phyloP scores from a whole-genome alignment of 1,284 basidiomycete species.

The Sanghuangporus baumii region DNA sequence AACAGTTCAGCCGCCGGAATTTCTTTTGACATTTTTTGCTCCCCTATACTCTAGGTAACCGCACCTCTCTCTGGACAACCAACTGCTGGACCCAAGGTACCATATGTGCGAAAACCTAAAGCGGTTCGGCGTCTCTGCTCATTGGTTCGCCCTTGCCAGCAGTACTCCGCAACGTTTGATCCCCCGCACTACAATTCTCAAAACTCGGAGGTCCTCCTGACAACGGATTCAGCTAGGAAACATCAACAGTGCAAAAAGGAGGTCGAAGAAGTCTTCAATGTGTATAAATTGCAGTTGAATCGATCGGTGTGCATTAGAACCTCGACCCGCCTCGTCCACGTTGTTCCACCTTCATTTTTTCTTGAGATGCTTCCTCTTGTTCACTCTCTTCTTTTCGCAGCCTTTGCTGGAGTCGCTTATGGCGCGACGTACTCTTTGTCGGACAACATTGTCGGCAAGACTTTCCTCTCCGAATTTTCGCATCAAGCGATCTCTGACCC shows the following conservation, averaged over 20 bases:
- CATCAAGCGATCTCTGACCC: slow-evolving; percentile 43
- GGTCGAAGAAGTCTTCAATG: not conserved
- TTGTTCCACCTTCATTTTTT: not conserved
- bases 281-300: not conserved
- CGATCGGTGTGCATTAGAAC: not conserved
- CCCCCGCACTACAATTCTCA: not conserved
- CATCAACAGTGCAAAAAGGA: not conserved
- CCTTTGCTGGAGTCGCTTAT: not conserved
- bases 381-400: not conserved
- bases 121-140: no score
- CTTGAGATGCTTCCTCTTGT: not conserved
- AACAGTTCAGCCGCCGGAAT: not conserved
- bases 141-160: slow-evolving; percentile 1
- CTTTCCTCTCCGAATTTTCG: slow-evolving; percentile 37
- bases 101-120: not conserved
- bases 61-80: not conserved
- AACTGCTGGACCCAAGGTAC: not conserved
- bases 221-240: not conserved
- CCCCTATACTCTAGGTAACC: not conserved
- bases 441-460: slow-evolving; percentile 36
- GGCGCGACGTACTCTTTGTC: slow-evolving; percentile 30
- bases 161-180: not conserved
- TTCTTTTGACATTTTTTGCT: not conserved
- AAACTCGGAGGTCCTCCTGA: not conserved
- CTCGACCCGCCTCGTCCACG: not conserved